These are phyloP conservation scores for Entophlyctis luteolus DNA, from an alignment of 192 early-diverging fungal genomes.

Conservation along the genomic window DNA sequence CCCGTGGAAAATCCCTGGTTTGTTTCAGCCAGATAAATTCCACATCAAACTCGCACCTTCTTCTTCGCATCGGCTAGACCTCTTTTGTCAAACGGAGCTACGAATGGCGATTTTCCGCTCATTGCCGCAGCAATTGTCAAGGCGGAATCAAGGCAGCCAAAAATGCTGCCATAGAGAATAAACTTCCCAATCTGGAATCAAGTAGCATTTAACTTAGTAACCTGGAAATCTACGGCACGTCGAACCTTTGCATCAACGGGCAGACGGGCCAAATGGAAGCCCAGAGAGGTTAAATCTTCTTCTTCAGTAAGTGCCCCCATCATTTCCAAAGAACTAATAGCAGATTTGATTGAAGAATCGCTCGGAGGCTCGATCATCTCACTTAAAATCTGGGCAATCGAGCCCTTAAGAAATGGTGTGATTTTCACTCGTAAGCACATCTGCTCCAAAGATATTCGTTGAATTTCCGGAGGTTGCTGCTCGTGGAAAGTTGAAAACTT, in stretches of 20 bases:
- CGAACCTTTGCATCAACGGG: conserved; percentile 70
- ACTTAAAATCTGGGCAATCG: conserved; percentile 43
- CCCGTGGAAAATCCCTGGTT: conserved; percentile 35
- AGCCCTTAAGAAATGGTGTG: conserved; percentile 23
- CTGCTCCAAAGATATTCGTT: conserved; percentile 77
- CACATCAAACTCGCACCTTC: not conserved
- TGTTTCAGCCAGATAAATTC: not conserved
- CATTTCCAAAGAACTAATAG: conserved; percentile 41
- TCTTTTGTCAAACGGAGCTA: conserved; percentile 49
- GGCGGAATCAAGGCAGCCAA: conserved; percentile 46
- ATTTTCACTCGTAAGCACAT: conserved; percentile 49
- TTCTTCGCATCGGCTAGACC: conserved; percentile 39
- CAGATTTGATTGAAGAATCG: conserved; percentile 51
- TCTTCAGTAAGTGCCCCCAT: conserved; percentile 29
- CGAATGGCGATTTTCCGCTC: conserved; percentile 43
- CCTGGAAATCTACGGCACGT: not conserved
- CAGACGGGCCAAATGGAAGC: conserved; percentile 64
- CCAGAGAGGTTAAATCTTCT: conserved; percentile 66
- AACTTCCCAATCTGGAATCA: conserved; percentile 29
- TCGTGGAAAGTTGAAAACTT: conserved; percentile 42
- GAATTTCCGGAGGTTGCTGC: conserved; percentile 75
- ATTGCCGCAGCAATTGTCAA: conserved; percentile 48
- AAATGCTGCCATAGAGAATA: conserved; percentile 46
- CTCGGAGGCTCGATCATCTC: conserved; percentile 64
- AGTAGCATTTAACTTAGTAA: not conserved